A percentile compares a stretch with the other conserved stretches of the same genome.
Conservation (phyloP, 352 stramenopile genomes). For the Vaucheria bursata region DNA sequence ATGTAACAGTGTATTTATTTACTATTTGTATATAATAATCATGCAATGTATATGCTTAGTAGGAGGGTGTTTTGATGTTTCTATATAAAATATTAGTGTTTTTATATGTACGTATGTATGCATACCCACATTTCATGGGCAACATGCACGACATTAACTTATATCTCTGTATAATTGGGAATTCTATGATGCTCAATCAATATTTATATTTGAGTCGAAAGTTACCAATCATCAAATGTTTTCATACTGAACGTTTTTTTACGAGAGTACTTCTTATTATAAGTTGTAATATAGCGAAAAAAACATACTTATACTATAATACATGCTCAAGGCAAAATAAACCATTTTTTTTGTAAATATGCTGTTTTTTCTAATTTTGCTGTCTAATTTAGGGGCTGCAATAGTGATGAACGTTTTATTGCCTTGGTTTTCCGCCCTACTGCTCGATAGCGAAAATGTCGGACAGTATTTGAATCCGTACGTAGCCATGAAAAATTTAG, state of each 20-base stretch:
- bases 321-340: too few species aligned
- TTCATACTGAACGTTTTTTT: too few species aligned
- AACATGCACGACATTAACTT: background rate
- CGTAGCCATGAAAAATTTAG: conserved; percentile 14
- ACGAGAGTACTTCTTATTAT: too few species aligned
- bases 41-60: background rate
- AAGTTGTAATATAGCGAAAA: too few species aligned
- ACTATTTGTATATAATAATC: background rate
- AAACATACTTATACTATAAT: too few species aligned
- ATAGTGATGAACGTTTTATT: conserved; percentile 34
- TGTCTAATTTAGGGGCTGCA: conserved; percentile 4
- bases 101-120: background rate
- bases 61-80: background rate
- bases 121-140: background rate
- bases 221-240: too few species aligned
- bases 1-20: background rate
- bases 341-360: too few species aligned
- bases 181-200: too few species aligned
- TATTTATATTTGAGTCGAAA: too few species aligned
- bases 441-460: conserved; percentile 2
- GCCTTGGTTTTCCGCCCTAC: conserved; percentile 29
- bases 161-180: background rate
- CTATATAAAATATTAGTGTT: background rate
- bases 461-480: background rate
- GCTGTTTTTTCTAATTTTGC: too few species aligned